These are phyloP conservation scores for Zarea fungicola DNA, from an alignment of 2,329 filamentous ascomycete species.

Conservation along the genomic window DNA sequence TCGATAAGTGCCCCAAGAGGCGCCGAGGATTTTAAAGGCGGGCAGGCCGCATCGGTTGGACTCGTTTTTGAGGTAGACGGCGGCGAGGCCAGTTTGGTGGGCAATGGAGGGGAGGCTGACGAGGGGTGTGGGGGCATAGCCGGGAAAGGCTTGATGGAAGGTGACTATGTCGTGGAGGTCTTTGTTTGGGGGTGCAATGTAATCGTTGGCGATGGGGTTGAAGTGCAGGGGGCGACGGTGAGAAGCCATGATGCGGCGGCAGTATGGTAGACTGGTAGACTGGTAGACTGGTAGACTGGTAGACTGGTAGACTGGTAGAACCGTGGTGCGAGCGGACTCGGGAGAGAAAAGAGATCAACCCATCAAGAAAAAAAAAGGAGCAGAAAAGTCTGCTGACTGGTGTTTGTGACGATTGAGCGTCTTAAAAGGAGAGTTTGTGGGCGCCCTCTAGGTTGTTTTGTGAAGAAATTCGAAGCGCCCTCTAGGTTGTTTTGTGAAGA, in stretches of 20 bases:
- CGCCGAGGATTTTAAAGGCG: constrained; percentile 74
- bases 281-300: background rate
- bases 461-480: background rate
- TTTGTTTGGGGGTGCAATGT: constrained; percentile 19
- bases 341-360: background rate
- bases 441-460: constrained; percentile 3
- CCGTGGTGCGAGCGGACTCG: background rate
- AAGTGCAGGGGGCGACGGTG: constrained; percentile 11
- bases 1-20: constrained; percentile 65
- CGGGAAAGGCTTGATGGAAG: constrained; percentile 56
- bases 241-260: background rate
- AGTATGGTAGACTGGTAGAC: background rate
- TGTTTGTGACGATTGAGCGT: too few species aligned
- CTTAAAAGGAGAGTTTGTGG: background rate
- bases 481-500: background rate
- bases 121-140: constrained; percentile 64
- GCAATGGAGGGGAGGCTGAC: constrained; percentile 46
- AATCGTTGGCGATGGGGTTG: background rate
- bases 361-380: background rate
- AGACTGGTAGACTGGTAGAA: background rate
- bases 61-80: constrained; percentile 64
- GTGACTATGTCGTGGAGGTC: constrained; percentile 52
- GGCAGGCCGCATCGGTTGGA: constrained; percentile 60
- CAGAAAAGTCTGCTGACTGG: too few species aligned
- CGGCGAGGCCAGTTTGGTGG: constrained; percentile 45